These are phyloP conservation scores for Agarophyton chilense DNA, from an alignment of 23 red algal species.

Conservation along the genomic window DNA sequence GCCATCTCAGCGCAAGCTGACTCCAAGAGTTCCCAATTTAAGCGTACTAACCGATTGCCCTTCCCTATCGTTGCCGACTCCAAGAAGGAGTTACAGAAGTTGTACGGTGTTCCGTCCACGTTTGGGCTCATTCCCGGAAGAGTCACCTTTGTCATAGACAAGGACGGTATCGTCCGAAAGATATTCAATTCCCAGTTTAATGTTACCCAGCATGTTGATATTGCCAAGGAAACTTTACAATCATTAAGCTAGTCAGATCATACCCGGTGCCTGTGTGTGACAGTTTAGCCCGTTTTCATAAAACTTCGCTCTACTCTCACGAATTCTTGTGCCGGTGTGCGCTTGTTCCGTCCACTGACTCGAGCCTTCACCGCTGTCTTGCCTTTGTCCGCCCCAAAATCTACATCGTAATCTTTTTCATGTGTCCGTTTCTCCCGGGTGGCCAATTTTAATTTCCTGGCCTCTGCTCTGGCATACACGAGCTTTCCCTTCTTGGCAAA, in stretches of 20 bases:
- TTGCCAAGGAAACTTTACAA: conserved; percentile 70
- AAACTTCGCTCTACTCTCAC: conserved; percentile 44
- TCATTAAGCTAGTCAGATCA: background rate
- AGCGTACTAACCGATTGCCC: conserved; percentile 42
- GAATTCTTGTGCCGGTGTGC: conserved; percentile 23
- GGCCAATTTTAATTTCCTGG: background rate
- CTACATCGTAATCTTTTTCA: background rate
- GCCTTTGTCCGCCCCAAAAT: background rate
- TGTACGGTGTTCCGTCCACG: conserved; percentile 81
- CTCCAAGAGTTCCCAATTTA: conserved; percentile 45
- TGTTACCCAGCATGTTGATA: conserved; percentile 62
- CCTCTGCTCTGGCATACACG: conserved; percentile 33
- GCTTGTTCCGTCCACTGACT: conserved; percentile 37
- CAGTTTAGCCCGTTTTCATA: background rate
- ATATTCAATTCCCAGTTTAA: conserved; percentile 80
- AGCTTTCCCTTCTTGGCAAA: conserved; percentile 56
- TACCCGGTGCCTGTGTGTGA: background rate
- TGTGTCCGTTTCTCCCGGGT: background rate
- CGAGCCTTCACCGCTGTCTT: conserved; percentile 11
- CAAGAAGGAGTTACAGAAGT: conserved; percentile 65
- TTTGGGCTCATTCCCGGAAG: conserved; percentile 85
- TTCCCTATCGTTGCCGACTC: conserved; percentile 81
- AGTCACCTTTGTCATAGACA: conserved; percentile 90
- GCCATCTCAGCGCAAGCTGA: conserved; percentile 71
- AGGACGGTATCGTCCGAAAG: conserved; percentile 69